Percentiles rank a stretch among this genome's conserved stretches.
Conservation (phyloP, 768 basidiomycete genomes). For the Hericium coralloides region DNA sequence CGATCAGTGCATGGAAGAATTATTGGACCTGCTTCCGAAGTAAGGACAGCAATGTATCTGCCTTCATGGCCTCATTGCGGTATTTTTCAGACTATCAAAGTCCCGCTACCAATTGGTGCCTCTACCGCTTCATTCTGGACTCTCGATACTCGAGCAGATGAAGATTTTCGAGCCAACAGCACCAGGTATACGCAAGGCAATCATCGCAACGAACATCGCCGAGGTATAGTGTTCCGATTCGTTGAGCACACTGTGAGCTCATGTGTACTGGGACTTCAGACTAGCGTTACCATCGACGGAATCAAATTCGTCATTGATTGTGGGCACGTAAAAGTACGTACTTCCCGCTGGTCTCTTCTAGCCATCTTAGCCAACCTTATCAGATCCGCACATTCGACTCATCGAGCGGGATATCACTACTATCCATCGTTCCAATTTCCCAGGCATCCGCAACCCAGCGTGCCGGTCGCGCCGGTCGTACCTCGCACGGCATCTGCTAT, state of each 20-base stretch:
- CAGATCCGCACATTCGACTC: conserved; percentile 91
- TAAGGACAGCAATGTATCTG: not conserved
- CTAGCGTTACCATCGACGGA: conserved; percentile 94
- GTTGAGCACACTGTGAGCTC: not conserved
- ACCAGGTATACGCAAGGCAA: conserved; percentile 77
- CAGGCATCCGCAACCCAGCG: conserved; percentile 87
- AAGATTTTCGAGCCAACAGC: conserved; percentile 73
- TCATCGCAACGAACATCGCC: conserved; percentile 93
- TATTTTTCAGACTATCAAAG: conserved; percentile 37
- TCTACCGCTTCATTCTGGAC: conserved; percentile 81
- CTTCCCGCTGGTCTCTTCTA: not conserved
- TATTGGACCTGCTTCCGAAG: conserved; percentile 49
- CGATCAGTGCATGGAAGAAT: conserved; percentile 72
- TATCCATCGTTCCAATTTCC: conserved; percentile 78
- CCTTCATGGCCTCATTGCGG: not conserved
- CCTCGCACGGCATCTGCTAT: conserved; percentile 87
- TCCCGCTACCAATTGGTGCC: conserved; percentile 50
- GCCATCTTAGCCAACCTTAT: not conserved
- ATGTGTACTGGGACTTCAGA: conserved; percentile 33
- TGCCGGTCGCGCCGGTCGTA: conserved; percentile 91
- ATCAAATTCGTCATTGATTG: conserved; percentile 90
- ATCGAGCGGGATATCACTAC: conserved; percentile 72
- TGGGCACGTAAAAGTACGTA: conserved; percentile 88
- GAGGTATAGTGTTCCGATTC: conserved; percentile 41
- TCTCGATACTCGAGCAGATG: conserved; percentile 83